phyloP scores from a whole-genome alignment of 2,329 filamentous ascomycete species.

The Phyllosticta paracitricarpa region DNA sequence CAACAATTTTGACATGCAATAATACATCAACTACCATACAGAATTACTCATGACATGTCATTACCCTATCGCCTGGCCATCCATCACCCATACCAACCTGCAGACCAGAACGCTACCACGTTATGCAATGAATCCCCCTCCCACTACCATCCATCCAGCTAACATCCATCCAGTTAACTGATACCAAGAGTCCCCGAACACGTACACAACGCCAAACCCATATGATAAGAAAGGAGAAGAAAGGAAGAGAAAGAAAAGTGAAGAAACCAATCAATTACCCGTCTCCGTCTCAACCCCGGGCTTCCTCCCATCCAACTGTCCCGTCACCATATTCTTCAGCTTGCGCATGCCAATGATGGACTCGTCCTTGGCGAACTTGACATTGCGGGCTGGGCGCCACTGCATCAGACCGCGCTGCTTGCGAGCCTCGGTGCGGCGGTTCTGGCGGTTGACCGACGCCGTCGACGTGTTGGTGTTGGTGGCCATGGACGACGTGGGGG shows the following conservation, averaged over 20 bases:
- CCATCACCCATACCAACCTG: background rate
- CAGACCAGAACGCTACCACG: background rate
- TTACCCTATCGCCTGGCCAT: background rate
- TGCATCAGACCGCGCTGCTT: slow-evolving; percentile 91
- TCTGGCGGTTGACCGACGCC: slow-evolving; percentile 56
- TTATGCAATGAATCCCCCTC: background rate
- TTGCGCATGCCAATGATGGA: slow-evolving; percentile 67
- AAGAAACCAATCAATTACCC: background rate
- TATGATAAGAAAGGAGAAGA: background rate
- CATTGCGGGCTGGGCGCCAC: slow-evolving; percentile 82
- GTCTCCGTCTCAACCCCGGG: slow-evolving; percentile 70
- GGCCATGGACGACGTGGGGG: slow-evolving; percentile 5
- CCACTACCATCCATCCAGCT: background rate
- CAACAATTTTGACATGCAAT: background rate
- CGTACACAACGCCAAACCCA: background rate
- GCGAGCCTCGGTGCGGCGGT: slow-evolving; percentile 62
- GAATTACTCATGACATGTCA: background rate
- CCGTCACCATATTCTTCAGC: slow-evolving; percentile 64
- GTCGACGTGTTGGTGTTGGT: slow-evolving; percentile 15
- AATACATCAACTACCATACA: background rate
- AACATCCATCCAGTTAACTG: background rate
- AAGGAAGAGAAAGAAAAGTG: background rate
- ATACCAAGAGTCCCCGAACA: background rate
- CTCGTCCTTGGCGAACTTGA: slow-evolving; percentile 80
- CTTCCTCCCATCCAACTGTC: slow-evolving; percentile 64